phyloP scores from a whole-genome alignment of 2,329 filamentous ascomycete genomes.

The Xylaria sp. region DNA sequence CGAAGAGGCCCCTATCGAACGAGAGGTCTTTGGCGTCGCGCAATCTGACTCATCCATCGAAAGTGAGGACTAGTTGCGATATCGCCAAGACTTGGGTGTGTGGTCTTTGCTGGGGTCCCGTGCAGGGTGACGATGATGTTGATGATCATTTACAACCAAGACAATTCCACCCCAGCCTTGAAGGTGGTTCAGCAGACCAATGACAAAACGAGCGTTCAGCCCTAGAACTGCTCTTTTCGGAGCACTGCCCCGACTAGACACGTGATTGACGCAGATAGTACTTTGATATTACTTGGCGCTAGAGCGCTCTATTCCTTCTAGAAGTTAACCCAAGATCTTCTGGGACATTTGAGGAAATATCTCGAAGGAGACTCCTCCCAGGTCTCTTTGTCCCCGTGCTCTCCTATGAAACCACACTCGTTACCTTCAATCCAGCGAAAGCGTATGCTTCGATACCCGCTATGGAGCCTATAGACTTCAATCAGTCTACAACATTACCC shows the following conservation, averaged over 20 bases:
- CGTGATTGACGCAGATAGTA: slow-evolving; percentile 28
- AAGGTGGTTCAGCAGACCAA: slow-evolving; percentile 19
- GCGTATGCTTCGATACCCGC: slow-evolving; percentile 9
- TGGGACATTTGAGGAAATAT: neutral
- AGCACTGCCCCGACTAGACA: slow-evolving; percentile 29
- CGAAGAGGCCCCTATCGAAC: neutral
- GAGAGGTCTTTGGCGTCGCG: neutral
- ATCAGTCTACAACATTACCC: slow-evolving; percentile 28
- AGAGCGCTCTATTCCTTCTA: slow-evolving; percentile 19
- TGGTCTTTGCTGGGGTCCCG: slow-evolving; percentile 3
- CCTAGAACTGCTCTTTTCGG: slow-evolving; percentile 22
- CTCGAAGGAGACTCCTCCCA: neutral
- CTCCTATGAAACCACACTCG: neutral
- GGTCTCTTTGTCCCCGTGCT: neutral
- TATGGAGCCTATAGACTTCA: slow-evolving; percentile 31
- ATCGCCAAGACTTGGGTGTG: slow-evolving; percentile 2
- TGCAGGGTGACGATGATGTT: slow-evolving; percentile 15
- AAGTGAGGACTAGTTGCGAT: slow-evolving; percentile 4
- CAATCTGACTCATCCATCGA: slow-evolving; percentile 11
- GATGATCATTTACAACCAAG: slow-evolving; percentile 12
- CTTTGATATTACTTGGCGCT: slow-evolving; percentile 20
- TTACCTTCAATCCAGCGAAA: slow-evolving; percentile 4
- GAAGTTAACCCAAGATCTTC: slow-evolving; percentile 11
- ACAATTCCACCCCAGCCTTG: slow-evolving; percentile 17
- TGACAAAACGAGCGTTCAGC: slow-evolving; percentile 21